These are phyloP conservation scores for Xylaria sp. DNA, from an alignment of 2,329 filamentous ascomycete species.

Conservation along the genomic window DNA sequence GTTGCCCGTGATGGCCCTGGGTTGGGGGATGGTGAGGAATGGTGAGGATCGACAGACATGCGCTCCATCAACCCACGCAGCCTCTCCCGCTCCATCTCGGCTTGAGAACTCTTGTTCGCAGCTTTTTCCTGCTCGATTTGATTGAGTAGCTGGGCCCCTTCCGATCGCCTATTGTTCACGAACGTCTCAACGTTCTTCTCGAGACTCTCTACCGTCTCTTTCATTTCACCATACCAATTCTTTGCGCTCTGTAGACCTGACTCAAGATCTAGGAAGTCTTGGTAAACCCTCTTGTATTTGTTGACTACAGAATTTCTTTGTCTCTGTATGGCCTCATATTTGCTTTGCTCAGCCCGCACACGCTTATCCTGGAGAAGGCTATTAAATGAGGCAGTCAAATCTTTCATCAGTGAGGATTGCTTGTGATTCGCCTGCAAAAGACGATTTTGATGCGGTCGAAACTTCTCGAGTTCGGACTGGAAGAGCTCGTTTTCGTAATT, in stretches of 20 bases:
- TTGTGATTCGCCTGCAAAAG: conserved; percentile 95
- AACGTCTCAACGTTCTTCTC: conserved; percentile 97
- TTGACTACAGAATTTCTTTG: conserved; percentile 83
- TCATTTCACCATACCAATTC: conserved; percentile 95
- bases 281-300: conserved; percentile 90
- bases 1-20: conserved; percentile 53
- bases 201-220: conserved; percentile 89
- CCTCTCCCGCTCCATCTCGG: conserved; percentile 86
- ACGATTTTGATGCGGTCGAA: conserved; percentile 89
- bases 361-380: conserved; percentile 91
- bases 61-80: conserved; percentile 92
- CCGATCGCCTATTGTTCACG: conserved; percentile 90
- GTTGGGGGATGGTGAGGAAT: conserved; percentile 54
- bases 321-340: conserved; percentile 88
- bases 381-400: conserved; percentile 88
- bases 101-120: conserved; percentile 67
- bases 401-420: conserved; percentile 92
- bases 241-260: conserved; percentile 88
- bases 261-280: conserved; percentile 89
- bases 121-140: conserved; percentile 86
- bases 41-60: conserved; percentile 82
- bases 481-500: conserved; percentile 94
- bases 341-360: conserved; percentile 91
- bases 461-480: conserved; percentile 97
- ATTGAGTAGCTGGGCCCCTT: conserved; percentile 87